Percentiles rank a stretch among this genome's conserved stretches.
phyloP scores from a whole-genome alignment of 2,329 filamentous ascomycete species.

The Tolypocladium endophyticum region DNA sequence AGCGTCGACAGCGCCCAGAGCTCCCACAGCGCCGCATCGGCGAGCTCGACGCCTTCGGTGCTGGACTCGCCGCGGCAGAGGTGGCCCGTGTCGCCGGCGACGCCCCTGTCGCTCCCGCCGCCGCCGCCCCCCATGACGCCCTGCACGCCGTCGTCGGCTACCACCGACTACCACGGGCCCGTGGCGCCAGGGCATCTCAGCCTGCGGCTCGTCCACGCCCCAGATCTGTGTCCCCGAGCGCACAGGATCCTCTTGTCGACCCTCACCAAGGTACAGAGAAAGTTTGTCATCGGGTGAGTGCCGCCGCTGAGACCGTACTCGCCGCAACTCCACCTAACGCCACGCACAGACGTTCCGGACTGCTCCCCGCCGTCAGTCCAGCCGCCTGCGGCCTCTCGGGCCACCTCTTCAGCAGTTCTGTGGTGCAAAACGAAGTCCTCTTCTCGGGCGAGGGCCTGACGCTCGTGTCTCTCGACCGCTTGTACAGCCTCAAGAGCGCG shows the following conservation, averaged over 20 bases:
- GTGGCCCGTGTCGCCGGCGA: slow-evolving; percentile 24
- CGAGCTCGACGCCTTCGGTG: not conserved
- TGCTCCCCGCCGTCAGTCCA: slow-evolving; percentile 32
- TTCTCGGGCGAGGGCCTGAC: slow-evolving; percentile 51
- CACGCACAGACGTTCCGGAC: slow-evolving; percentile 19
- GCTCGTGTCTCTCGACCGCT: slow-evolving; percentile 47
- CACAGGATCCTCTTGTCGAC: slow-evolving; percentile 36
- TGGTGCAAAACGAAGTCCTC: slow-evolving; percentile 49
- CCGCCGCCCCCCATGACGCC: slow-evolving; percentile 38
- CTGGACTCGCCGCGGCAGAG: not conserved
- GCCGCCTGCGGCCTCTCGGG: slow-evolving; percentile 33
- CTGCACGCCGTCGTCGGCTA: slow-evolving; percentile 27
- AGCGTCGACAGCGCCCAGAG: slow-evolving; percentile 8
- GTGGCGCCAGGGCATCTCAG: slow-evolving; percentile 29
- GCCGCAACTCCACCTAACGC: not conserved
- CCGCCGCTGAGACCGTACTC: not conserved
- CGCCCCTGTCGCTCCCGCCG: slow-evolving; percentile 26
- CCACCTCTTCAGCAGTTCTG: slow-evolving; percentile 44
- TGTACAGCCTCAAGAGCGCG: slow-evolving; percentile 55
- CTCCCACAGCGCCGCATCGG: not conserved
- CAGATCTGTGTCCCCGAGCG: slow-evolving; percentile 32
- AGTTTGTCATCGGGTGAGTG: slow-evolving; percentile 27
- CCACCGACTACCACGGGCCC: slow-evolving; percentile 13
- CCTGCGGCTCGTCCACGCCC: slow-evolving; percentile 39
- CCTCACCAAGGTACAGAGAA: slow-evolving; percentile 42